Conservation (phyloP, 2,329 filamentous ascomycete genomes). For the Xylaria sp. region DNA sequence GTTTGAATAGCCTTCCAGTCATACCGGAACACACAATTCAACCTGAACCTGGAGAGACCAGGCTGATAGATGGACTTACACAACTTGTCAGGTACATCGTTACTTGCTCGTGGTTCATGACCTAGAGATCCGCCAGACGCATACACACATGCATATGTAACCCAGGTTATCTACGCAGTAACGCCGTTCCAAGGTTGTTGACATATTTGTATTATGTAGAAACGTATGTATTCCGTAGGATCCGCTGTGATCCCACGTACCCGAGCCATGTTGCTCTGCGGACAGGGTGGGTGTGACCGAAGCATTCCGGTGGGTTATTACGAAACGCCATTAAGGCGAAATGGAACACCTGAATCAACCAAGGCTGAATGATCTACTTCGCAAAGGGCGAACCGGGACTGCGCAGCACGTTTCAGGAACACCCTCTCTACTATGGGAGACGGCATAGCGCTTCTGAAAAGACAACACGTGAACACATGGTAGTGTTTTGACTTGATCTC, state of each 20-base stretch:
- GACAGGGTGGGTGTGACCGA: neutral
- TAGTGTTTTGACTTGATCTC: neutral
- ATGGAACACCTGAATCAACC: conserved; percentile 26
- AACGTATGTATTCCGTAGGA: neutral
- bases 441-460: neutral
- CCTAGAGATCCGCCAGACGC: neutral
- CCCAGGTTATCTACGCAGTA: conserved; percentile 11
- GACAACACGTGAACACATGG: neutral
- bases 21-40: conserved; percentile 5
- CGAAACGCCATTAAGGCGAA: conserved; percentile 23
- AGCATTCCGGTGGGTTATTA: conserved; percentile 13
- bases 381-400: conserved; percentile 13
- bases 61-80: conserved; percentile 20
- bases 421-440: too few relatives aligned
- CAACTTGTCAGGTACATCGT: conserved; percentile 18
- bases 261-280: neutral
- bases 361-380: conserved; percentile 9
- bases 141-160: neutral
- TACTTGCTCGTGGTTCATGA: neutral
- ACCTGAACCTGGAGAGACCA: conserved; percentile 21
- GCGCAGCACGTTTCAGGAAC: conserved; percentile 11
- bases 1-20: neutral
- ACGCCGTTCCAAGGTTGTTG: neutral
- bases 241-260: neutral
- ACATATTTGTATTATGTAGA: neutral